Percentiles rank a stretch among this genome's conserved stretches.
Conservation (phyloP, 2,329 filamentous ascomycete genomes). For the Nothophaeocryptopus gaeumannii region DNA sequence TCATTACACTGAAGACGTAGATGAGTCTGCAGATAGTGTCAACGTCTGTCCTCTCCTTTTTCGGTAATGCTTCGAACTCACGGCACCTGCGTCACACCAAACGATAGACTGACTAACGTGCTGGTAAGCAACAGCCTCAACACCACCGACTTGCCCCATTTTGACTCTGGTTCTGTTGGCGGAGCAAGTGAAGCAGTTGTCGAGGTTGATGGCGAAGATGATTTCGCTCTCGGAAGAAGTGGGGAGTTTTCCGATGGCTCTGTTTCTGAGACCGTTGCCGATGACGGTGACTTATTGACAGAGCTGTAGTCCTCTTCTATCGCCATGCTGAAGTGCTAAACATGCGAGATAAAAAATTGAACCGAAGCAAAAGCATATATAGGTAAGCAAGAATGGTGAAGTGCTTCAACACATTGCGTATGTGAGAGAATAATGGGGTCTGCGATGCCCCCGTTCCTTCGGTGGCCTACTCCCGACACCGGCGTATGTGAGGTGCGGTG, state of each 20-base stretch:
- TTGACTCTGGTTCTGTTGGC: background rate
- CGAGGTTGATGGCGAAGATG: slow-evolving; percentile 5
- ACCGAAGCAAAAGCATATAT: too few species aligned
- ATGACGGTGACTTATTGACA: too few species aligned
- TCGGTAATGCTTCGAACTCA: slow-evolving; percentile 7
- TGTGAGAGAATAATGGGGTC: background rate
- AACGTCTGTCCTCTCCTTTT: background rate
- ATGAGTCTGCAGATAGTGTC: slow-evolving; percentile 38
- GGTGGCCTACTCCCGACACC: slow-evolving; percentile 1
- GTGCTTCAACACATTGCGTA: too few species aligned
- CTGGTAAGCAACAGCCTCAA: slow-evolving; percentile 56
- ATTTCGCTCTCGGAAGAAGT: slow-evolving; percentile 2
- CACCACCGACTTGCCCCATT: slow-evolving; percentile 31
- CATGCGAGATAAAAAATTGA: too few species aligned
- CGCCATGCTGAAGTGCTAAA: too few species aligned
- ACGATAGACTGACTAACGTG: slow-evolving; percentile 57
- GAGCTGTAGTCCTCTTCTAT: too few species aligned
- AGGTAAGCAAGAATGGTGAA: too few species aligned
- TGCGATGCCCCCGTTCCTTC: background rate
- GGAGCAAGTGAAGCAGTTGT: background rate
- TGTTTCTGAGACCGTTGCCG: too few species aligned
- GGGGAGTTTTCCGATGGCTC: background rate
- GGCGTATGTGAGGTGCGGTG: too few species aligned
- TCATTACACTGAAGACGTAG: slow-evolving; percentile 69
- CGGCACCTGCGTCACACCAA: slow-evolving; percentile 52